Base-by-base conservation (phyloP, 2,329 filamentous ascomycete species). In the Aspergillus versicolor region DNA sequence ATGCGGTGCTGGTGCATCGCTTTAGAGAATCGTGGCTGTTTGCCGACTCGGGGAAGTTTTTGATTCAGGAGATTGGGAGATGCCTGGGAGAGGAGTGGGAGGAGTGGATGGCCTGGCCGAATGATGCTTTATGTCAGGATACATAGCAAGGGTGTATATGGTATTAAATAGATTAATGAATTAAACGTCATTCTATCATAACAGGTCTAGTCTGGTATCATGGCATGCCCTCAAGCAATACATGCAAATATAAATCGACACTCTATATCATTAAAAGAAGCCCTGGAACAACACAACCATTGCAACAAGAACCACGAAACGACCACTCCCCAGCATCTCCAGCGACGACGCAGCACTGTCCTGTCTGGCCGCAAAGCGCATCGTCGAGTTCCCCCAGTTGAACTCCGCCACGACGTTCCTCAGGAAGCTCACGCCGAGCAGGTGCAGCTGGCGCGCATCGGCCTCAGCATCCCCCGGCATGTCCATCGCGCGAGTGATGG, bases 351-450 rank as follows among this genome's bases (percentile, higher is more conserved):
- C 51, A 40, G 30, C 19, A 17, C 30, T 45, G 24, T 44, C 32
- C 8, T 41, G 34, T 32, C 42, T 38, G n/a, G 17, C 22, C 0
- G 62, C 60, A 47, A 66, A 66, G 11, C 52, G 57, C 74, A 81
- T 73, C 69, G 76, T 66, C n/a, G 65, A 70, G 27, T 73, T 75
- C 7, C 77, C 78, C 53, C 82, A 71, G 67, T 82, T 80, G 63
- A 80, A 82, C 1, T 82, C 77, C 4, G 76, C 69, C 8, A 82
- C 67, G 0, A 82, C 79, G 56, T 78, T 79, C 66, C 78, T 79
- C 69, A 80, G 69, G 64, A 79, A 82, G 7, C 72, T 70, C 58
- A 77, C 77, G 0, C 79, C 79, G 1, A 63, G 59, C 13, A 69
- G 66, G 49, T 60, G 65, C 37, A 56, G 30, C 49, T 57, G 54